phyloP scores from a whole-genome alignment of 2,329 filamentous ascomycete genomes.

The Hymenoscyphus scutula region DNA sequence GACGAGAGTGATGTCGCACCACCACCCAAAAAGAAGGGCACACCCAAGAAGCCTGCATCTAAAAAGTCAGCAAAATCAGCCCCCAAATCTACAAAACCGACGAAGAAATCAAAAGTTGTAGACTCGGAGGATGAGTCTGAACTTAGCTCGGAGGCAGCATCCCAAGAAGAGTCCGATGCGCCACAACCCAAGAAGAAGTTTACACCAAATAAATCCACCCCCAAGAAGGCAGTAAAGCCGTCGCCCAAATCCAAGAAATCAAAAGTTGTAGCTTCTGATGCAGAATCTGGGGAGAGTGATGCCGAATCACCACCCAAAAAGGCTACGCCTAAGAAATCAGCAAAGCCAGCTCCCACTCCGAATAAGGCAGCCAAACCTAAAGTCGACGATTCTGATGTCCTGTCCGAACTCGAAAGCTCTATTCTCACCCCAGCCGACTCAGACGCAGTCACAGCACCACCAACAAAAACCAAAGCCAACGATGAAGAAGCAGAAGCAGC shows the following conservation, averaged over 20 bases:
- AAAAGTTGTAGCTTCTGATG: constrained; percentile 4
- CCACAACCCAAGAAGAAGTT: constrained; percentile 3
- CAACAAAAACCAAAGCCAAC: neutral
- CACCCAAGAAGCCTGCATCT: constrained; percentile 16
- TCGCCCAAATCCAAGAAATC: constrained; percentile 3
- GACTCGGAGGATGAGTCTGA: constrained; percentile 6
- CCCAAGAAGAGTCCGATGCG: constrained; percentile 10
- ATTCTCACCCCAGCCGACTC: neutral
- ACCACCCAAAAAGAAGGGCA: constrained; percentile 19
- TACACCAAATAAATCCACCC: constrained; percentile 18
- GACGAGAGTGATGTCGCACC: constrained; percentile 19
- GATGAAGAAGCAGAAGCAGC: neutral
- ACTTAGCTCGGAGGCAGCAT: constrained; percentile 3
- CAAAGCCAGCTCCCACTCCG: neutral
- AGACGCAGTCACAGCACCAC: neutral
- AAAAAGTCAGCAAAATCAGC: constrained; percentile 12
- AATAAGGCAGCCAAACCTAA: constrained; percentile 6
- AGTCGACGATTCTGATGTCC: neutral
- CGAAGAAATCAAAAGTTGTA: constrained; percentile 10
- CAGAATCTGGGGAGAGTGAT: neutral
- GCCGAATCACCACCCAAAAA: constrained; percentile 13
- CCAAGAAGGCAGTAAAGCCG: constrained; percentile 14
- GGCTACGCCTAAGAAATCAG: neutral
- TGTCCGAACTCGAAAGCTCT: neutral
- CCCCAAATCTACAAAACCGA: neutral